phyloP scores from a whole-genome alignment of 352 stramenopile genomes.

The Phytopythium oedochilum region DNA sequence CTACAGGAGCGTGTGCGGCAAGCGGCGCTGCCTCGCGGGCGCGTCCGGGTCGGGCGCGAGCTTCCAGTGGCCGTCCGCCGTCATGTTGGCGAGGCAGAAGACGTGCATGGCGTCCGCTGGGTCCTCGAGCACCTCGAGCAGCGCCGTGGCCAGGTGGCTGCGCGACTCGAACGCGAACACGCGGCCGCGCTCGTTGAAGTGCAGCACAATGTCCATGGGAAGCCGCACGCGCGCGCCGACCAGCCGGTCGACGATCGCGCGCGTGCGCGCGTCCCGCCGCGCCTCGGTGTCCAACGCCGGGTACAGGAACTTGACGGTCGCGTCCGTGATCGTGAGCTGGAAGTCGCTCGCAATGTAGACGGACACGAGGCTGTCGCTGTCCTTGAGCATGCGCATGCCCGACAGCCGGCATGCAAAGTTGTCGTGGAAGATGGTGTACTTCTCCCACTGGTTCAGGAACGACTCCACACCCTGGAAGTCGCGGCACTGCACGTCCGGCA shows the following conservation, averaged over 20 bases:
- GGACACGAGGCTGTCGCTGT: conserved; percentile 32
- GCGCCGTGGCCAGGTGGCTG: conserved; percentile 35
- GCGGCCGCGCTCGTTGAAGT: conserved; percentile 69
- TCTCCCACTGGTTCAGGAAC: conserved; percentile 50
- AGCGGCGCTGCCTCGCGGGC: conserved; percentile 3
- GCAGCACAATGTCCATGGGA: conserved; percentile 51
- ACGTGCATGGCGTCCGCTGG: conserved; percentile 27
- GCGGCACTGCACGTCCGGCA: conserved; percentile 31
- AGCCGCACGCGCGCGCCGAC: conserved; percentile 21
- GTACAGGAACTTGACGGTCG: conserved; percentile 46
- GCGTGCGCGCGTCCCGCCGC: conserved; percentile 10
- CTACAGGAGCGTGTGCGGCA: conserved; percentile 24
- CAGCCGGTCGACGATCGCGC: conserved; percentile 15
- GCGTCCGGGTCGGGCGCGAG: conserved; percentile 12
- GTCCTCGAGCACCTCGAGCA: conserved; percentile 30
- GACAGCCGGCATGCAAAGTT: conserved; percentile 21
- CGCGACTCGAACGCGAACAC: conserved; percentile 77
- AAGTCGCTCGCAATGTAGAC: conserved; percentile 31
- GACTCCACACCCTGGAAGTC: conserved; percentile 40
- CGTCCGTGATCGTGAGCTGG: conserved; percentile 28
- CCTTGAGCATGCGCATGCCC: conserved; percentile 19
- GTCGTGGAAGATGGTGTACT: conserved; percentile 50
- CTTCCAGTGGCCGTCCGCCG: conserved; percentile 34
- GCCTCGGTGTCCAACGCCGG: conserved; percentile 31
- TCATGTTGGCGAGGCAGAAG: conserved; percentile 28